A percentile compares a stretch with the other conserved stretches of the same genome.
Conservation (phyloP, 805 yeast species). For the Yarrowia bubula region DNA sequence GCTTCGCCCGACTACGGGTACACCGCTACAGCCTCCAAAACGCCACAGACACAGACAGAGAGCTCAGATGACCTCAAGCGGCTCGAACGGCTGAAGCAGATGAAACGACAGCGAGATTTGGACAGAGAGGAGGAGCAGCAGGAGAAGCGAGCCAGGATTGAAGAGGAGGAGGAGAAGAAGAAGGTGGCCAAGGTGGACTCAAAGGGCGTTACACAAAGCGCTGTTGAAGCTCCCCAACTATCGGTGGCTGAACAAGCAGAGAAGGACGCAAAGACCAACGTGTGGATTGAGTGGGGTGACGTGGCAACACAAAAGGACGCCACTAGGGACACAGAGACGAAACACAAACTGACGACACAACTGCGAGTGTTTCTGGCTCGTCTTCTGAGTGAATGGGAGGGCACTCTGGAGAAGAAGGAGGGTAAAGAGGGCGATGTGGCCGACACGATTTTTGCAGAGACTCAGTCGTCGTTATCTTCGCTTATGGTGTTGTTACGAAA, state of each 20-base stretch:
- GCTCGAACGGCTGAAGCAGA: conserved; percentile 29
- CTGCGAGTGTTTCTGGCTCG: conserved; percentile 49
- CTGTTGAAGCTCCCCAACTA: too few species aligned
- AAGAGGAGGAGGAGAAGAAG: background rate
- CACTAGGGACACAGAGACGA: background rate
- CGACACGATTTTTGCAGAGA: conserved; percentile 44
- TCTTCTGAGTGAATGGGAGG: conserved; percentile 44
- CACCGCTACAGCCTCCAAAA: background rate
- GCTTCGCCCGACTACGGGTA: background rate
- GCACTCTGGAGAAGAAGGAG: conserved; percentile 34
- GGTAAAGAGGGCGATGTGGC: background rate
- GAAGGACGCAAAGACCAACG: conserved; percentile 1
- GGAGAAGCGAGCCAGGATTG: background rate
- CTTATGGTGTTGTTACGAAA: conserved; percentile 54
- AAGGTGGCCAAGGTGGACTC: too few species aligned
- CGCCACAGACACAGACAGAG: background rate
- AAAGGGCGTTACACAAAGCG: too few species aligned
- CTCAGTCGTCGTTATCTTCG: conserved; percentile 52
- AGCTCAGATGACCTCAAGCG: conserved; percentile 3
- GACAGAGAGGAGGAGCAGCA: background rate
- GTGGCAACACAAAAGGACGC: conserved; percentile 4
- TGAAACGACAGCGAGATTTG: conserved; percentile 31
- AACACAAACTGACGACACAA: conserved; percentile 35
- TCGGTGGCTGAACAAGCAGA: background rate
- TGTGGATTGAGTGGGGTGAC: conserved; percentile 2